Evolutionary conservation across 2,329 filamentous ascomycete genomes (phyloP).

Genomic region (Hypoxylon sp.): DNA sequence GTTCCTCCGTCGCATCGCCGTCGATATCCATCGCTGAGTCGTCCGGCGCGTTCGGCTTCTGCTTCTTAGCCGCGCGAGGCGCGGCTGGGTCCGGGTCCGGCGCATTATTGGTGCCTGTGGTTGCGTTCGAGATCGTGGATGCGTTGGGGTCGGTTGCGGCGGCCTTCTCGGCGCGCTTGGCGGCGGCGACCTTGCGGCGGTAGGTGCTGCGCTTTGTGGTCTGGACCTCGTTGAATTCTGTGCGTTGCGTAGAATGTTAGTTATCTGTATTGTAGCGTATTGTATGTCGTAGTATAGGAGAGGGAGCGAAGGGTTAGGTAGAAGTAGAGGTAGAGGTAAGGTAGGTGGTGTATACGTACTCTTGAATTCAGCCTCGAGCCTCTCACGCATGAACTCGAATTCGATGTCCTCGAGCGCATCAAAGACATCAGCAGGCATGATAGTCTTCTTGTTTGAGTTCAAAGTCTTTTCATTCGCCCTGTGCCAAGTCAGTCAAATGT

Average conservation of each 20-base stretch:
- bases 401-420: constrained; percentile 83
- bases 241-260: constrained; percentile 20
- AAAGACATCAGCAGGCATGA: constrained; percentile 81
- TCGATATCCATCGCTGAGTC: constrained; percentile 64
- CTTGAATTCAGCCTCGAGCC: constrained; percentile 81
- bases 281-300: neutral
- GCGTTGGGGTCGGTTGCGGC: constrained; percentile 53
- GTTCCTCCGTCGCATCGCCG: constrained; percentile 54
- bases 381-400: constrained; percentile 77
- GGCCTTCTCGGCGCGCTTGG: constrained; percentile 63
- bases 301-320: neutral
- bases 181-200: constrained; percentile 77
- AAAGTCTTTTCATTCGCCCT: constrained; percentile 82
- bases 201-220: constrained; percentile 82
- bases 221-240: constrained; percentile 81
- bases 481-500: constrained; percentile 5
- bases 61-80: constrained; percentile 57
- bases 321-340: neutral
- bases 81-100: constrained; percentile 40
- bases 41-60: constrained; percentile 57
- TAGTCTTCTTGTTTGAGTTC: constrained; percentile 80
- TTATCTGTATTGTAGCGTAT: neutral
- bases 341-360: constrained; percentile 62
- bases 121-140: constrained; percentile 51
- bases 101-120: constrained; percentile 41